phyloP scores from a whole-genome alignment of 2,329 filamentous ascomycete species.

The Ophiostoma australiae region DNA sequence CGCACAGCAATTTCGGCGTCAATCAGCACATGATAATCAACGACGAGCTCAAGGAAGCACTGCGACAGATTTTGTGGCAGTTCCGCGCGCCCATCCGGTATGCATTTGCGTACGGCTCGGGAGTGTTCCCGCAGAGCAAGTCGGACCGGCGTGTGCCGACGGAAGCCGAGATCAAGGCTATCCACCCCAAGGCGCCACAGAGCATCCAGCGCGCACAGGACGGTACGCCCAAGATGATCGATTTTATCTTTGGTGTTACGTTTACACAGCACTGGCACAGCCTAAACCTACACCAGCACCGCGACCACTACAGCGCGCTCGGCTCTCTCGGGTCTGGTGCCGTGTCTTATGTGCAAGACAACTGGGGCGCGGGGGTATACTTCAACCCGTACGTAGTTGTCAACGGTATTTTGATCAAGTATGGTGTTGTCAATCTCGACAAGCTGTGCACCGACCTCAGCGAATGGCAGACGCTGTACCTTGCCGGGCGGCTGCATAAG shows the following conservation, averaged over 20 bases:
- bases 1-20: conserved; percentile 76
- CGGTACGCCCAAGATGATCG: conserved; percentile 90
- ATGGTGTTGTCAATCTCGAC: conserved; percentile 91
- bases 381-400: conserved; percentile 95
- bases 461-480: conserved; percentile 89
- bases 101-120: conserved; percentile 94
- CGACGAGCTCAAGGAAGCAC: conserved; percentile 85
- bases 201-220: conserved; percentile 81
- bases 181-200: conserved; percentile 76
- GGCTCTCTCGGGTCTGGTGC: conserved; percentile 78
- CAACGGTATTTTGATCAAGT: conserved; percentile 95
- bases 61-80: conserved; percentile 82
- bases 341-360: conserved; percentile 80
- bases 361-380: conserved; percentile 88
- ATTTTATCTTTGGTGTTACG: conserved; percentile 94
- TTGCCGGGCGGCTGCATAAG: conserved; percentile 94
- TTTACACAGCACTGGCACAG: conserved; percentile 97
- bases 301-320: conserved; percentile 85
- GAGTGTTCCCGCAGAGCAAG: conserved; percentile 78
- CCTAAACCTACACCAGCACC: conserved; percentile 81
- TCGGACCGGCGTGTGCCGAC: conserved; percentile 51
- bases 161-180: conserved; percentile 54
- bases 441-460: conserved; percentile 81
- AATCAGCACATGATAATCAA: conserved; percentile 98
- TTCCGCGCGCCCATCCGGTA: conserved; percentile 93